phyloP scores from a whole-genome alignment of 2,329 filamentous ascomycete species.

The Phialocephala sp. region DNA sequence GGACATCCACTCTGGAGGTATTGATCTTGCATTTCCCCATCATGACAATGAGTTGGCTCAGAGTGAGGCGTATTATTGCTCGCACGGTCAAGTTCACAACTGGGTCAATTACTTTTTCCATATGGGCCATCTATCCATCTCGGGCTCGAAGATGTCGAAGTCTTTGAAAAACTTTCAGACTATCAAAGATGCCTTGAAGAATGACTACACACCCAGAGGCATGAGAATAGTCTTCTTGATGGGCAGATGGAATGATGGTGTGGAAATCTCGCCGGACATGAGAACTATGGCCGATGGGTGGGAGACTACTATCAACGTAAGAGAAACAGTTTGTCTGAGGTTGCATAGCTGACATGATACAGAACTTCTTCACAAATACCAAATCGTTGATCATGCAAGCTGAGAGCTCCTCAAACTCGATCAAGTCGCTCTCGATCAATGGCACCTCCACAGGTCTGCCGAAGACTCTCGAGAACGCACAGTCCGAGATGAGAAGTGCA shows the following conservation, averaged over 20 bases:
- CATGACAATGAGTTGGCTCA: constrained; percentile 93
- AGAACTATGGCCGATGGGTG: constrained; percentile 75
- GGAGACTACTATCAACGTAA: constrained; percentile 76
- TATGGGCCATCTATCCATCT: constrained; percentile 90
- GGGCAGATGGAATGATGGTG: constrained; percentile 87
- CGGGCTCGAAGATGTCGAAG: constrained; percentile 95
- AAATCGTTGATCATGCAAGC: constrained; percentile 60
- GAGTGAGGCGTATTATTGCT: constrained; percentile 77
- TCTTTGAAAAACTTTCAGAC: constrained; percentile 95
- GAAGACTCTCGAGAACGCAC: constrained; percentile 54
- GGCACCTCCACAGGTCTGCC: constrained; percentile 57
- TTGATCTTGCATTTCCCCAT: constrained; percentile 90
- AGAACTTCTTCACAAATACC: constrained; percentile 65
- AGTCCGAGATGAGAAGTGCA: constrained; percentile 61
- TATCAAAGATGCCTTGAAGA: constrained; percentile 78
- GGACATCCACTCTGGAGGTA: constrained; percentile 92
- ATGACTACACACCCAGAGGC: constrained; percentile 75
- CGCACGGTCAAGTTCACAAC: constrained; percentile 59
- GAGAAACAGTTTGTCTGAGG: constrained; percentile 40
- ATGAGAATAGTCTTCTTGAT: constrained; percentile 87
- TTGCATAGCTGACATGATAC: constrained; percentile 22
- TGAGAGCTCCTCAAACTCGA: constrained; percentile 29
- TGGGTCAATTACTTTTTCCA: constrained; percentile 98
- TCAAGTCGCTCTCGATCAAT: constrained; percentile 34
- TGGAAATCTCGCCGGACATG: constrained; percentile 88